Percentiles rank a stretch among this genome's conserved stretches.
Conservation (phyloP, 116 monocot species). For the Cymodocea nodosa region DNA sequence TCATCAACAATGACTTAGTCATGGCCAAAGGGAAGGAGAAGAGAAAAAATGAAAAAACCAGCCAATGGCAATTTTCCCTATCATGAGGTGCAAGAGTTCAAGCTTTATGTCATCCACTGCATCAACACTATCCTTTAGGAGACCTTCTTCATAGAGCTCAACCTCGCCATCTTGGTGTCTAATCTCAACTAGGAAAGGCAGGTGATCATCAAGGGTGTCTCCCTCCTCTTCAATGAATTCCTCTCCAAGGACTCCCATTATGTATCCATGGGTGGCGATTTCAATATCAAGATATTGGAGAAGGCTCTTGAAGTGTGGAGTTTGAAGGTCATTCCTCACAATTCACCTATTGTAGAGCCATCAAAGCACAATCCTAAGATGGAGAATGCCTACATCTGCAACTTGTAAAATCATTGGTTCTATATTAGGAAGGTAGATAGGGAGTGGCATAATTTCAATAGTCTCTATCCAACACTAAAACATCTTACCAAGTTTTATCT, state of each 20-base stretch:
- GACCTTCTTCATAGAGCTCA: conserved; percentile 88
- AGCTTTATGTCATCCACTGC: conserved; percentile 97
- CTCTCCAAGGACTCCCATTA: conserved; percentile 73
- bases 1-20: too few relatives aligned
- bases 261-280: conserved; percentile 85
- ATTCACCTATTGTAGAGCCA: conserved; percentile 51
- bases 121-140: conserved; percentile 93
- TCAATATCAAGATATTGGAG: conserved; percentile 89
- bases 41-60: conserved; percentile 24
- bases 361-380: conserved; percentile 58
- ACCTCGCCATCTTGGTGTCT: conserved; percentile 72
- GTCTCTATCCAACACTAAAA: conserved; percentile 86
- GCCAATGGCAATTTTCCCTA: conserved; percentile 86
- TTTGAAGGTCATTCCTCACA: conserved; percentile 65
- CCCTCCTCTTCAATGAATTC: conserved; percentile 30
- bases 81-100: conserved; percentile 93
- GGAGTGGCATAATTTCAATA: conserved; percentile 96
- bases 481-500: conserved; percentile 89
- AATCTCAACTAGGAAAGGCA: conserved; percentile 83
- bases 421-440: conserved; percentile 86
- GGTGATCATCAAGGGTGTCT: conserved; percentile 33
- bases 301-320: conserved; percentile 89
- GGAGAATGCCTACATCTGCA: conserved; percentile 87
- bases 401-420: conserved; percentile 86
- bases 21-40: too few relatives aligned